These are phyloP conservation scores for Cyclocybe aegerita DNA, from an alignment of 768 basidiomycete genomes.

Conservation along the genomic window DNA sequence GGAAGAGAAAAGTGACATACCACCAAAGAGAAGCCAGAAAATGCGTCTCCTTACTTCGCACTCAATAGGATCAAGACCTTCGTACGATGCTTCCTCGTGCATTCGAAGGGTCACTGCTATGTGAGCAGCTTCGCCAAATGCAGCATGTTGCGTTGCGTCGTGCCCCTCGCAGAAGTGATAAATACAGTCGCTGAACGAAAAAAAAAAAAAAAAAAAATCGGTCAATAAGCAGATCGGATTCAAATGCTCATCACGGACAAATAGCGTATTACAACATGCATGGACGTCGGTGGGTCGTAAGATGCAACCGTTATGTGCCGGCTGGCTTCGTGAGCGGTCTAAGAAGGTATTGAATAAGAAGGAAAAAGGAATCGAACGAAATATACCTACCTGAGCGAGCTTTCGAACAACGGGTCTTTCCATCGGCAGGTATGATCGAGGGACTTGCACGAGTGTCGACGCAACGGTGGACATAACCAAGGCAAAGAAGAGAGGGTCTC, in stretches of 20 bases:
- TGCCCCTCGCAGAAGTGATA: slow-evolving; percentile 91
- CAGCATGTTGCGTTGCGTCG: slow-evolving; percentile 84
- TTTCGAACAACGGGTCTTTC: slow-evolving; percentile 82
- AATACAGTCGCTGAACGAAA: slow-evolving; percentile 60
- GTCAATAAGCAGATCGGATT: slow-evolving; percentile 4
- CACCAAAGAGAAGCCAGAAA: slow-evolving; percentile 91
- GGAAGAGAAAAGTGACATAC: slow-evolving; percentile 37
- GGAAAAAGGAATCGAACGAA: background rate
- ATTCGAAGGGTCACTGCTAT: slow-evolving; percentile 80
- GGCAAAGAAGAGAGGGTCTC: slow-evolving; percentile 88
- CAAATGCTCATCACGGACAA: slow-evolving; percentile 46
- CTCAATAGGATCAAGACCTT: slow-evolving; percentile 83
- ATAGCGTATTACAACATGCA: slow-evolving; percentile 85
- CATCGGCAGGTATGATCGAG: slow-evolving; percentile 86
- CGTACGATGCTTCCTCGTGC: slow-evolving; percentile 85
- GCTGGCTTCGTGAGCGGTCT: slow-evolving; percentile 81
- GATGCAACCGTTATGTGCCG: slow-evolving; percentile 77
- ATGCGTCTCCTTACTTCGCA: slow-evolving; percentile 81
- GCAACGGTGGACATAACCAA: slow-evolving; percentile 89
- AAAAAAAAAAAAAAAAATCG: slow-evolving; percentile 4
- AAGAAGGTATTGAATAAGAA: slow-evolving; percentile 8
- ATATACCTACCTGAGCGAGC: slow-evolving; percentile 56
- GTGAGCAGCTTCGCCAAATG: slow-evolving; percentile 85
- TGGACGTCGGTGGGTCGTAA: slow-evolving; percentile 82
- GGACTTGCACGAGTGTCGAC: slow-evolving; percentile 85